Percentiles rank a stretch among this genome's conserved stretches.
These are phyloP conservation scores for Spergularia marina DNA, from an alignment of 148 eudicot species.

Conservation along the genomic window DNA sequence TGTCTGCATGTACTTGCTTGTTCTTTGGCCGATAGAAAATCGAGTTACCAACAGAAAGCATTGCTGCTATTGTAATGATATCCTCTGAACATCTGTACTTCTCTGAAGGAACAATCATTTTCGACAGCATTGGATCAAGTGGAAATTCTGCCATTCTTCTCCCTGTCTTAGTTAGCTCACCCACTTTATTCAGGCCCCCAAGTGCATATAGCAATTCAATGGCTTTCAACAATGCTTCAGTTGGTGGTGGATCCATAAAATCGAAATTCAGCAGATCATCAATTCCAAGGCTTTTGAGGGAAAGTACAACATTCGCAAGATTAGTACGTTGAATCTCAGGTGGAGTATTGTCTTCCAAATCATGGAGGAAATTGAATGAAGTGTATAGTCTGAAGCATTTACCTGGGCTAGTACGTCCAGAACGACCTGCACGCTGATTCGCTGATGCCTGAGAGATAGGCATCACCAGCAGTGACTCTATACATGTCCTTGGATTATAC, in stretches of 20 bases:
- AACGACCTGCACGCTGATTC: conserved; percentile 70
- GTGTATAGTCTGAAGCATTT: conserved; percentile 69
- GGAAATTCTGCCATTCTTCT: conserved; percentile 75
- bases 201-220: conserved; percentile 57
- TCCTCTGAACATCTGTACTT: conserved; percentile 63
- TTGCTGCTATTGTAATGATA: conserved; percentile 59
- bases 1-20: conserved; percentile 62
- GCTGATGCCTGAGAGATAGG: conserved; percentile 76
- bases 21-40: conserved; percentile 72
- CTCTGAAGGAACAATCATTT: conserved; percentile 64
- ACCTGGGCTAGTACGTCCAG: conserved; percentile 78
- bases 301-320: conserved; percentile 68
- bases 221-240: conserved; percentile 65
- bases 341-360: conserved; percentile 52
- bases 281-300: conserved; percentile 68
- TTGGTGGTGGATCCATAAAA: conserved; percentile 78
- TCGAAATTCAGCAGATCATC: conserved; percentile 63
- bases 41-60: conserved; percentile 72
- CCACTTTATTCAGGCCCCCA: conserved; percentile 57
- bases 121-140: conserved; percentile 73
- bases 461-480: conserved; percentile 55
- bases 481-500: conserved; percentile 62
- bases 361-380: conserved; percentile 47
- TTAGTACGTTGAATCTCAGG: conserved; percentile 72
- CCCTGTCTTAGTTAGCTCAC: conserved; percentile 66